Evolutionary conservation across 371 early-diverging fungal genomes (phyloP).

Genomic region (Mucor velutinosus): DNA sequence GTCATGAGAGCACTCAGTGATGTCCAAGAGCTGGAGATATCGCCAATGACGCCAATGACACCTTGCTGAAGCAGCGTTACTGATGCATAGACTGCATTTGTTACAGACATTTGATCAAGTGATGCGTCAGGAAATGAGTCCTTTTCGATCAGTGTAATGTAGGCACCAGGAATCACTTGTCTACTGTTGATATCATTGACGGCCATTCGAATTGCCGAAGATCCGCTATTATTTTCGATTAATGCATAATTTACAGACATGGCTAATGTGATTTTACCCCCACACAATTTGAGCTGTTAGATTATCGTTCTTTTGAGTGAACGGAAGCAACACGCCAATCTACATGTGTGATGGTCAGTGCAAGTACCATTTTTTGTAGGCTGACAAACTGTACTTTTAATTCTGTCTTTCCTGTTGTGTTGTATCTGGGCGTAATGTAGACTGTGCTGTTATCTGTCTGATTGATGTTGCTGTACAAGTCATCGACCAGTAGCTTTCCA

Average conservation of each 20-base stretch:
- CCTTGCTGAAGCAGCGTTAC: slow-evolving; percentile 59
- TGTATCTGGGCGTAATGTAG: slow-evolving; percentile 38
- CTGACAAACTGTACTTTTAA: slow-evolving; percentile 34
- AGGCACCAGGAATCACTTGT: slow-evolving; percentile 58
- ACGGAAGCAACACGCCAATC: slow-evolving; percentile 52
- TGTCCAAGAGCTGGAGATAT: slow-evolving; percentile 57
- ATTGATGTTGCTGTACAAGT: slow-evolving; percentile 35
- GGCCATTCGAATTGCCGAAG: slow-evolving; percentile 64
- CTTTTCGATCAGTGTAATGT: slow-evolving; percentile 59
- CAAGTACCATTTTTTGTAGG: neutral
- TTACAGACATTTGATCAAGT: slow-evolving; percentile 46
- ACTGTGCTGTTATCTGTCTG: slow-evolving; percentile 49
- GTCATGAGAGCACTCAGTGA: slow-evolving; percentile 58
- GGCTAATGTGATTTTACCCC: slow-evolving; percentile 34
- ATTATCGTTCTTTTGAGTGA: slow-evolving; percentile 45
- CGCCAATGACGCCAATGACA: slow-evolving; percentile 60
- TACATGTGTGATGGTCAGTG: neutral
- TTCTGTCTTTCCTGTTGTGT: slow-evolving; percentile 39
- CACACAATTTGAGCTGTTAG: slow-evolving; percentile 52
- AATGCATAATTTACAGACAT: neutral
- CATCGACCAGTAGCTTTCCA: slow-evolving; percentile 33
- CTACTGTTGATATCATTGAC: slow-evolving; percentile 58
- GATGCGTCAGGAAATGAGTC: slow-evolving; percentile 60
- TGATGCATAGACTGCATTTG: slow-evolving; percentile 62
- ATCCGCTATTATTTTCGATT: slow-evolving; percentile 40